phyloP scores from a whole-genome alignment of 805 yeast genomes.

The Ogataea nitratoaversa region DNA sequence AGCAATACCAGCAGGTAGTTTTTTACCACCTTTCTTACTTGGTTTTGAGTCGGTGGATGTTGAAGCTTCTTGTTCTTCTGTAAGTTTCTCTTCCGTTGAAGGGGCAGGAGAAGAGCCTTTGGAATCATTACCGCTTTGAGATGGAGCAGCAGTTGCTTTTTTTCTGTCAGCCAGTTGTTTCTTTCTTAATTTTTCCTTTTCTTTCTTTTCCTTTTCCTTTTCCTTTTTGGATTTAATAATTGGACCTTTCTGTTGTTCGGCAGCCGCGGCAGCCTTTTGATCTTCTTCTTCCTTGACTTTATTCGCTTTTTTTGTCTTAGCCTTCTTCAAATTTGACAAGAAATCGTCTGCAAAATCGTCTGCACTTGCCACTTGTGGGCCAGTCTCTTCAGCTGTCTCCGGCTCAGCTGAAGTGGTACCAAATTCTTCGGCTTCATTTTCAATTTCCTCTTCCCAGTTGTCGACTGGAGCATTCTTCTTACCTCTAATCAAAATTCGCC shows the following conservation, averaged over 20 bases:
- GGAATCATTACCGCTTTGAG: conserved; percentile 6
- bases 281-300: conserved; percentile 61
- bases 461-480: conserved; percentile 68
- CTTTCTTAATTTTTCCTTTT: conserved; percentile 84
- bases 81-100: conserved; percentile 38
- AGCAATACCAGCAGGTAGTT: conserved; percentile 86
- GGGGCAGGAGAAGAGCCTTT: conserved; percentile 15
- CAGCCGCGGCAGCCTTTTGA: conserved; percentile 17
- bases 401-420: conserved; percentile 35
- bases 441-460: conserved; percentile 76
- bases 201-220: conserved; percentile 92
- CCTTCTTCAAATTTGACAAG: conserved; percentile 75
- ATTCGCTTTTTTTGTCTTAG: conserved; percentile 72
- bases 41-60: conserved; percentile 33
- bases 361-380: conserved; percentile 30
- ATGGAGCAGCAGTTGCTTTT: conserved; percentile 46
- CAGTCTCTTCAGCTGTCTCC: conserved; percentile 25
- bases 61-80: conserved; percentile 40
- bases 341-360: conserved; percentile 61
- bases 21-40: conserved; percentile 47
- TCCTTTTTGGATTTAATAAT: conserved; percentile 87
- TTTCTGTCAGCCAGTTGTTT: conserved; percentile 85
- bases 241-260: conserved; percentile 43
- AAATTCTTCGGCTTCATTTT: conserved; percentile 53
- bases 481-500: conserved; percentile 31